These are phyloP conservation scores for Ramalina peruviana DNA, from an alignment of 495 filamentous ascomycete species.

Conservation along the genomic window DNA sequence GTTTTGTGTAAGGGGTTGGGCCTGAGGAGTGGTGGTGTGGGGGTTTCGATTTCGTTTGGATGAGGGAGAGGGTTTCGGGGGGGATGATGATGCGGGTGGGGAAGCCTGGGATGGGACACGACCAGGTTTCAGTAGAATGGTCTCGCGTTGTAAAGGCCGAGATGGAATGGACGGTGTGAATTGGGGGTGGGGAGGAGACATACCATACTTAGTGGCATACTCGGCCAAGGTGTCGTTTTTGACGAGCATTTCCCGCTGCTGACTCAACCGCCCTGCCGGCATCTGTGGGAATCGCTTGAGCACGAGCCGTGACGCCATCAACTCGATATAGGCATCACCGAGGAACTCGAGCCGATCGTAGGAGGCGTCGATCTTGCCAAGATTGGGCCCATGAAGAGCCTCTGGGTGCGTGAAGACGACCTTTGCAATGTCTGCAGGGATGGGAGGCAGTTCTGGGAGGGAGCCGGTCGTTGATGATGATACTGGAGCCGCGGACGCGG, in stretches of 20 bases:
- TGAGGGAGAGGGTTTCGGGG: too few species aligned
- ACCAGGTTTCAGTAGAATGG: constrained; percentile 10
- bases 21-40: too few species aligned
- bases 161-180: too few species aligned
- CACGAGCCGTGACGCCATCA: constrained; percentile 51
- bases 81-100: too few species aligned
- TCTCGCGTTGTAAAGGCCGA: constrained; percentile 9
- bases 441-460: constrained; percentile 41
- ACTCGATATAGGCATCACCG: constrained; percentile 61
- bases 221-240: constrained; percentile 62
- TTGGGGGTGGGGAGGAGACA: constrained; percentile 17
- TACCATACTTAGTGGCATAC: constrained; percentile 51
- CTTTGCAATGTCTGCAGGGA: constrained; percentile 42
- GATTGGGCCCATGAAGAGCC: constrained; percentile 19
- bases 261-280: constrained; percentile 43
- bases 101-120: too few species aligned
- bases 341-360: constrained; percentile 67
- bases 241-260: constrained; percentile 54
- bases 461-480: too few species aligned
- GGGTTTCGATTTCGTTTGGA: too few species aligned
- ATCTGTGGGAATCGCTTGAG: constrained; percentile 46
- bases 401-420: constrained; percentile 58
- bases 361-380: constrained; percentile 20
- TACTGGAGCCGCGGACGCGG: constrained; percentile 6
- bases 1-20: constrained; percentile 33